Base-by-base conservation (phyloP, 2,329 filamentous ascomycete genomes). In the Talaromyces sp. region DNA sequence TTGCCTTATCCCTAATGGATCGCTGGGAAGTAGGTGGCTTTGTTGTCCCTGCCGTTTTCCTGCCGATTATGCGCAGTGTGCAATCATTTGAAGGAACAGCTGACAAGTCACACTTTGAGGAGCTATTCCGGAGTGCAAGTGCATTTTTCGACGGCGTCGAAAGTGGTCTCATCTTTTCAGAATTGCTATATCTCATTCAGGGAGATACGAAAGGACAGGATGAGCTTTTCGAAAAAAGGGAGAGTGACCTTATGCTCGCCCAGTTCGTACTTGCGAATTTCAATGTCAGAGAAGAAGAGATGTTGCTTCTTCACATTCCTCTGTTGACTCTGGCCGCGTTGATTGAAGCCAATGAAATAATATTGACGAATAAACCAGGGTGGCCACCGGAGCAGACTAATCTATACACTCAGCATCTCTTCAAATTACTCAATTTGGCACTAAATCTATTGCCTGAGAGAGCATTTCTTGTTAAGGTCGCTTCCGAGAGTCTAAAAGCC, bases 71-170 rank as follows among this genome's bases (percentile, higher is more conserved):
- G 70, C 85, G 89, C 73, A 96, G 90, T 70, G 89, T 96, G 43
- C 88, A 89, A 69, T 81, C 83, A 54, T 98, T 93, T 78, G 89
- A 93, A 76, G 79, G 82, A 31, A 82, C 81, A 60, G 87, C 90
- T 0, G 84, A 84, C n/a, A 90, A 89, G 72, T 78, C 85, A 7
- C 88, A 94, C 65, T 92, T 95, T 67, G 84, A 87, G 14, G 95
- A 99, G 76, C 93, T 98, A 2, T 84, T 98, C 69, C 88, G 92
- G 70, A 98, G 94, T 74, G 95, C 94, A 5, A 96, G 91, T 73
- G 90, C 95, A 47, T 99, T 99, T 78, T 99, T 99, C 70, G 95
- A 99, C 74, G 94, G 94, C 5, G 94, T 98, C 45, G 95, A 99
- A 77, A 96, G 93, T 71, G 90, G 91, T 8, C 82, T 98, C 22